Evolutionary conservation across 2,329 filamentous ascomycete genomes (phyloP).

Genomic region (Fusarium burgessii): DNA sequence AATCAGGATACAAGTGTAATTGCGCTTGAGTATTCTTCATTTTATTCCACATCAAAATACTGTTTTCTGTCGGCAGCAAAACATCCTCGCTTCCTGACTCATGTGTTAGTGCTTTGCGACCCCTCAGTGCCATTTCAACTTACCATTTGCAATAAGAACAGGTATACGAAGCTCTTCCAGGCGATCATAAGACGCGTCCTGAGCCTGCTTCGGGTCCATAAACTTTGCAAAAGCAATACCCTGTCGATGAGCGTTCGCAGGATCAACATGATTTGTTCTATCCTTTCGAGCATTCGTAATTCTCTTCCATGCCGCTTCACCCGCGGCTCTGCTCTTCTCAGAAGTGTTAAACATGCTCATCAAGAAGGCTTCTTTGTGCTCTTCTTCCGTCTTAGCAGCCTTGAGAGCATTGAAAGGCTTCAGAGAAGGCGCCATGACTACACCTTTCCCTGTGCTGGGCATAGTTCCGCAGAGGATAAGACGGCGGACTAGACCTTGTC

Average conservation of each 20-base stretch:
- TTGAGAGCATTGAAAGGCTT: slow-evolving; percentile 52
- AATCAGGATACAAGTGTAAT: slow-evolving; percentile 52
- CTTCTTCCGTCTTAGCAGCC: slow-evolving; percentile 48
- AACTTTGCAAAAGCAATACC: slow-evolving; percentile 52
- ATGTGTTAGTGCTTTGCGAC: background rate
- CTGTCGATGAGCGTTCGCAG: slow-evolving; percentile 48
- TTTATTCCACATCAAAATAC: slow-evolving; percentile 53
- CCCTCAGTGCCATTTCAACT: slow-evolving; percentile 10
- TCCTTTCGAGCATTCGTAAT: slow-evolving; percentile 46
- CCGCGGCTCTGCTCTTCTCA: slow-evolving; percentile 49
- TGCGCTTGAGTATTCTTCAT: slow-evolving; percentile 48
- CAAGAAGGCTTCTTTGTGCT: slow-evolving; percentile 51
- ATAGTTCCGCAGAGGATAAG: slow-evolving; percentile 59
- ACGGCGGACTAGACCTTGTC: slow-evolving; percentile 52
- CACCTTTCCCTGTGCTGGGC: slow-evolving; percentile 54
- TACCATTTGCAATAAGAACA: slow-evolving; percentile 55
- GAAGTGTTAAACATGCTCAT: slow-evolving; percentile 52
- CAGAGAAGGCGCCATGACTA: slow-evolving; percentile 47
- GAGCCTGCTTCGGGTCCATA: slow-evolving; percentile 50
- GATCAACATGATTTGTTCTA: slow-evolving; percentile 45
- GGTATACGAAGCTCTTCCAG: slow-evolving; percentile 52
- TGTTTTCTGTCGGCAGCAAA: slow-evolving; percentile 53
- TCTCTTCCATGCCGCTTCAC: slow-evolving; percentile 51
- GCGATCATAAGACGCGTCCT: slow-evolving; percentile 51
- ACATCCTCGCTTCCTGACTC: slow-evolving; percentile 50